Base-by-base conservation (phyloP, 352 stramenopile genomes). In the Aphanomyces euteiches region DNA sequence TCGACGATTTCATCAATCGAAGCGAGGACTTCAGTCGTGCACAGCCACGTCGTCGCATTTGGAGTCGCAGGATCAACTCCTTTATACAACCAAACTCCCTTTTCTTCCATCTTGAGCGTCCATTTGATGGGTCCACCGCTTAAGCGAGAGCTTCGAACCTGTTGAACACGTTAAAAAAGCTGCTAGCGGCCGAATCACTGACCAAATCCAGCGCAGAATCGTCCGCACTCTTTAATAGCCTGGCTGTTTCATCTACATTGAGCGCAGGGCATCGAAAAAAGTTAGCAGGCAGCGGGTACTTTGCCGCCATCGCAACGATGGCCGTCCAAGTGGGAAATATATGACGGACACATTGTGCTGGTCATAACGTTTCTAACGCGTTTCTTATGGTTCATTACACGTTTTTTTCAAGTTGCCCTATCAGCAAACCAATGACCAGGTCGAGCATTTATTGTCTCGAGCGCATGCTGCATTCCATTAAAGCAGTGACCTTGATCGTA, bases 261-360 rank as follows among this genome's bases (percentile, higher is more conserved):
- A 69, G 50, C 15, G 38, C 12, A 40, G 63, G 63, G 50, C 63
- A 69, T 47, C 41, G 47, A 5, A 69, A 69, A 39, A 69, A 69
- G 41, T 47, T 69, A 1, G 38, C 13, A 7, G 63, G 50, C 5
- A 69, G 13, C 10, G 63, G 63, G 41, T 59, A 69, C 63, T 69
- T 69, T 37, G 19, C 21, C 60, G 58, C 58, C 13, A 19, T n/a
- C 8, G 50, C n/a, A n/a, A 34, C 50, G 13, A 8, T 58, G n/a
- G 8, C 60, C 17, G 15, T 13, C 37, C 38, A 12, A 21, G 60
- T 34, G 28, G 8, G 50, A 58, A 38, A 10, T n/a, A 58, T 10
- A 58, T n/a, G 28, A 34, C 45, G 13, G n/a, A 58, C 8, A 3
- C 37, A 34, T 10, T 8, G 28, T 58, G 50, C 50, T 53, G 45